Evolutionary conservation across 495 filamentous ascomycete species (phyloP).

Genomic region (Articulospora tetracladia): DNA sequence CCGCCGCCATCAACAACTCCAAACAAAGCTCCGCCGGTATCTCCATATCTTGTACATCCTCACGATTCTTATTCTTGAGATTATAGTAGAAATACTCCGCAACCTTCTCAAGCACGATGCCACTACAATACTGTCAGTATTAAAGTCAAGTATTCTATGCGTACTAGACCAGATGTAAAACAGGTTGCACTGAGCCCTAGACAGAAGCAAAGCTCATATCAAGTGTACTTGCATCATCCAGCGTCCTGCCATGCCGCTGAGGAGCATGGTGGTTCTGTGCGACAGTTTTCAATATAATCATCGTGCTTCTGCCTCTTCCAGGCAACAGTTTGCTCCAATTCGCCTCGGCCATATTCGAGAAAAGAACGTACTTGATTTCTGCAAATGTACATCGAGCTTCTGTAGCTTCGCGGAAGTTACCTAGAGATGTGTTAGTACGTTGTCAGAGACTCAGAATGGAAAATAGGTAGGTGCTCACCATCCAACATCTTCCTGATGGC

Average conservation of each 20-base stretch:
- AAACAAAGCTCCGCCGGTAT: constrained; percentile 70
- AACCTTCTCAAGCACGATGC: constrained; percentile 80
- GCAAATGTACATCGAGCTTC: constrained; percentile 63
- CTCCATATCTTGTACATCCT: constrained; percentile 89
- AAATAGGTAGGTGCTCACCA: constrained; percentile 35
- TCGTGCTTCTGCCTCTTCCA: constrained; percentile 9
- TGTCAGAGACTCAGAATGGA: background rate
- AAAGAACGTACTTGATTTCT: constrained; percentile 63
- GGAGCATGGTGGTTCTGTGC: constrained; percentile 21
- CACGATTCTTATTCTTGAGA: constrained; percentile 70
- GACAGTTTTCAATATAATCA: constrained; percentile 25
- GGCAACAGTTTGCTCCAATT: background rate
- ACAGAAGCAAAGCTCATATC: constrained; percentile 42
- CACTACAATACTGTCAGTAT: constrained; percentile 42
- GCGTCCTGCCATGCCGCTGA: constrained; percentile 26
- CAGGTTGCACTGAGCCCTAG: too few species aligned
- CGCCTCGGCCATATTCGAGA: background rate
- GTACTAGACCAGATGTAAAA: too few species aligned
- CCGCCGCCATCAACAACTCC: constrained; percentile 77
- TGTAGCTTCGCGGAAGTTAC: constrained; percentile 64
- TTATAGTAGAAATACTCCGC: constrained; percentile 91
- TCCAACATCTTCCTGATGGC: constrained; percentile 85
- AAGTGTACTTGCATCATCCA: constrained; percentile 54
- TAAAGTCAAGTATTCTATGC: too few species aligned
- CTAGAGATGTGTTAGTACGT: constrained; percentile 33